A percentile compares a stretch with the other conserved stretches of the same genome.
These are phyloP conservation scores for Thielaviopsis ethacetica DNA, from an alignment of 2,329 filamentous ascomycete genomes.

Conservation along the genomic window DNA sequence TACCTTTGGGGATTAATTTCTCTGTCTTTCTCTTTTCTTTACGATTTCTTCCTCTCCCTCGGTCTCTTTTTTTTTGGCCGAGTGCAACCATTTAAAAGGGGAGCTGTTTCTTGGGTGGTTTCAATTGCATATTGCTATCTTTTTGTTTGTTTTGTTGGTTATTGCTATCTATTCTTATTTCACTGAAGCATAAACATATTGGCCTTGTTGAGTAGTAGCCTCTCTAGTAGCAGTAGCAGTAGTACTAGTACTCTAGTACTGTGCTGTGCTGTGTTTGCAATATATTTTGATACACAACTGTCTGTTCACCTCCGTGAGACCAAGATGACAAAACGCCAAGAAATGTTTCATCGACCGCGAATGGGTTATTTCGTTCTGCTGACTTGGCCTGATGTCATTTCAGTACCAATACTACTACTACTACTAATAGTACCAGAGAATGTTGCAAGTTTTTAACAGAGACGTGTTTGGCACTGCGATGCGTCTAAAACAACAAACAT, in stretches of 20 bases:
- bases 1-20: background rate
- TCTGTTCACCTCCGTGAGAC: too few species aligned
- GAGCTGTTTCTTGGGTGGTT: background rate
- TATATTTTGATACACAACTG: background rate
- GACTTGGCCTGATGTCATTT: too few species aligned
- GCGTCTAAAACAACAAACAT: too few species aligned
- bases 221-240: too few species aligned
- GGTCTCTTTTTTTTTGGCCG: background rate
- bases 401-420: too few species aligned
- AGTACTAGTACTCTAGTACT: slow-evolving; percentile 7
- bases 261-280: slow-evolving; percentile 1
- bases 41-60: background rate
- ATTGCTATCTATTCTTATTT: slow-evolving; percentile 9
- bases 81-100: background rate
- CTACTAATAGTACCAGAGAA: too few species aligned
- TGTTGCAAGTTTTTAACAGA: too few species aligned
- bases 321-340: too few species aligned
- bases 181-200: background rate
- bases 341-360: too few species aligned
- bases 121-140: background rate
- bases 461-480: too few species aligned
- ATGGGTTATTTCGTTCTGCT: too few species aligned
- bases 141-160: background rate
- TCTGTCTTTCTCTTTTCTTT: background rate
- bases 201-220: too few species aligned